Base-by-base conservation (phyloP, 495 filamentous ascomycete genomes). In the Daldinia concentrica region DNA sequence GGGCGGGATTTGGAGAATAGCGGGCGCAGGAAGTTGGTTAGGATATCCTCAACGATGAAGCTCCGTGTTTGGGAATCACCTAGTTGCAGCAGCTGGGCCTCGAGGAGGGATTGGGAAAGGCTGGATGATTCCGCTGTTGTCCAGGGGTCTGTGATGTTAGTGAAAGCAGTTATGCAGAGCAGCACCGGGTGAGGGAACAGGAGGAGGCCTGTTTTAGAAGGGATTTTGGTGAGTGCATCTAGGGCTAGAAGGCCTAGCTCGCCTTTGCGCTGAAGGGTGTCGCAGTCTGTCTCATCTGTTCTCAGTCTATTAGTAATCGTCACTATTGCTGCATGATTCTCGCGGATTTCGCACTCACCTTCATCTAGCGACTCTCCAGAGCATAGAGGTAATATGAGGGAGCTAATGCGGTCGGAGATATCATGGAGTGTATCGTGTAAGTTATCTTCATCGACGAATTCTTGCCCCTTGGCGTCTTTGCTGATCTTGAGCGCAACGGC, bases 1-100 rank as follows among this genome's bases (percentile, higher is more conserved):
- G 0, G 84, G 75, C 9, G 89, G n/a, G 88, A 86, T 62, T 86
- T 87, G n/a, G 86, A 85, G 74, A 93, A 94, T 1, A 91, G 81
- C n/a, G 90, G 89, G 22, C 86, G 87, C n/a, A 94, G 81, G 68
- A 84, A 82, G 34, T 39, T 61, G 34, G 79, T 76, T 3, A 92
- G 81, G 39, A 88, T 78, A 9, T 81, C 76, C n/a, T 90, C 84
- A n/a, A 87, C 74, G 39, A 90, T 82, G 62, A 84, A 78, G 1
- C 48, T n/a, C 5, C 69, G 66, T 7, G 75, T 51, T 8, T 68
- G 76, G 6, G 64, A 39, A 0, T 17, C 19, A 32, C 15, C 52
- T 14, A 62, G 66, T 6, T 12, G 32, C 30, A 30, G 54, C 34
- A 58, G 43, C 34, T 43, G 30, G 14, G 43, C 34, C 12, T 45